Base-by-base conservation (phyloP, 2,329 filamentous ascomycete genomes). In the Penicillium oxalicum region DNA sequence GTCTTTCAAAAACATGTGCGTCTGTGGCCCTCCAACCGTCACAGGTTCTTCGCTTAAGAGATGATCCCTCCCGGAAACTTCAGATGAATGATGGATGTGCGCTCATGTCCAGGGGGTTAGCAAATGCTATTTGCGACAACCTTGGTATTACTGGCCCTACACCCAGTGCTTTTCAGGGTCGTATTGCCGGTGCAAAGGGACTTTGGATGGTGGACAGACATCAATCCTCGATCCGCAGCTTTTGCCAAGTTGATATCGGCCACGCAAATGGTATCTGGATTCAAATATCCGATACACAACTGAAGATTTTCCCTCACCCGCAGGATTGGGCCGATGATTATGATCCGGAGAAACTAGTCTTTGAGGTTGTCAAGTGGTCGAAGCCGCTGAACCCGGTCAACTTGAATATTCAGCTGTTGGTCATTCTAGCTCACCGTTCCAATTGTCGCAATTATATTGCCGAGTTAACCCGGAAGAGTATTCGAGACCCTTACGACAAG, bases 161-260 rank as follows among this genome's bases (percentile, higher is more conserved):
- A 0, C 79, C 78, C 0, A 76, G 76, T 46, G 72, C 67, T 2
- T 77, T 80, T 26, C 81, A 84, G 63, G 80, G 70, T 7, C 71
- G 81, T 4, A 79, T 83, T 48, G 74, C 72, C 13, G 80, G 81
- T 1, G 77, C 78, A 0, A 84, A 84, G 62, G 81, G 81, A 1
- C 57, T 84, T 4, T 83, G 81, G 81, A 77, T 80, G 62, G 69
- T 81, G 1, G 77, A 77, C 47, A 65, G 63, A 4, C 61, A 68
- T 55, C 64, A 49, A 57, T 69, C 61, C 6, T 46, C 48, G 12
- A 46, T 53, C 34, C 18, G 46, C 40, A 9, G 56, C 13, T 37
- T 48, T 24, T 38, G 32, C 5, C 36, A 47, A 13, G 32, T 42
- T n/a, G 43, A 55, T 1, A 44, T 40, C 9, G 29, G 29, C 8